Base-by-base conservation (phyloP, 2,329 filamentous ascomycete species). In the Hypoxylon sp. region DNA sequence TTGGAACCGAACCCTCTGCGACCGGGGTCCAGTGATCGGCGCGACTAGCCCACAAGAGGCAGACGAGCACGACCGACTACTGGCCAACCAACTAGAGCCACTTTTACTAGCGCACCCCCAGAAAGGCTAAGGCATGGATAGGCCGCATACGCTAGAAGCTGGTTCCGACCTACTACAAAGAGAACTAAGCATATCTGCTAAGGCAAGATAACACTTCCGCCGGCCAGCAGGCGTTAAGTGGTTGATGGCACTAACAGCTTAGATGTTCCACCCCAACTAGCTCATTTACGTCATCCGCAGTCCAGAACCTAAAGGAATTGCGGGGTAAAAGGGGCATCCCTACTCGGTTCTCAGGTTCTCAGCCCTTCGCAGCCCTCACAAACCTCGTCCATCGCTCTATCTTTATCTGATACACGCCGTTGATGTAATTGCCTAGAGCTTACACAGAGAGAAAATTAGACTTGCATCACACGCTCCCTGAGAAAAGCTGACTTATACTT, bases 321-420 rank as follows among this genome's bases (percentile, higher is more conserved):
- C 72, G 72, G 72, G 72, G 72, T 72, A 73, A 67, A 56, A 55
- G 45, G 59, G 67, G 68, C 46, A 70, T 69, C 68, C 62, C 55
- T 71, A 64, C 64, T 53, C n/a, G 36, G 18, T 64, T 56, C 61
- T 51, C 16, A 57, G 62, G n/a, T n/a, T n/a, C n/a, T n/a, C n/a
- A n/a, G n/a, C 48, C 49, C 55, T 59, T 38, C 26, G 50, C 42
- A 26, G 20, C 14, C 20, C 3, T 28, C 36, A 12, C 30, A 4
- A 4, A 42, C 44, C 30, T 30, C 8, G 26, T 44, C 40, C 18
- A 63, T 33, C 16, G 30, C 53, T n/a, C n/a, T n/a, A n/a, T n/a
- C 11, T 40, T 46, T 26, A 65, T 60, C 50, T 63, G 54, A 61
- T 42, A 56, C 58, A 59, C 16, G 18, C 14, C 42, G 11, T 65